Percentiles rank a stretch among this genome's conserved stretches.
phyloP scores from a whole-genome alignment of 345 rosid species.

The Eucalyptus pumila region DNA sequence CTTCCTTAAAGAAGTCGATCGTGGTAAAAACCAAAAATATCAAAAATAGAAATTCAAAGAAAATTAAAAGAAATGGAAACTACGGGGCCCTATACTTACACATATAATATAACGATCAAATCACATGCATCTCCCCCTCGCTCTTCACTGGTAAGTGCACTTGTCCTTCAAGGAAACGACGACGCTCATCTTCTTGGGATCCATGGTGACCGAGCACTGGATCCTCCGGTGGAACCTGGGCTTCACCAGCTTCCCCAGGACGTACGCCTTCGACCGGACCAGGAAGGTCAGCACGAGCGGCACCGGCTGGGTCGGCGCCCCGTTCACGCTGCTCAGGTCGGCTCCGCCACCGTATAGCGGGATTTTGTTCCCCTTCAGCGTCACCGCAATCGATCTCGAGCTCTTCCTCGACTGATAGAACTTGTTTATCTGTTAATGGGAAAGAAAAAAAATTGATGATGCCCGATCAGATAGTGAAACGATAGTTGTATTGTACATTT shows the following conservation, averaged over 20 bases:
- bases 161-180: slow-evolving; percentile 30
- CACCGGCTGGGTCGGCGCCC: slow-evolving; percentile 35
- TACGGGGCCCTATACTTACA: not conserved
- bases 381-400: slow-evolving; percentile 26
- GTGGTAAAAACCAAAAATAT: too few species aligned
- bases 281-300: slow-evolving; percentile 30
- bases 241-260: slow-evolving; percentile 44
- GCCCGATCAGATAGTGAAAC: not conserved
- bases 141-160: slow-evolving; percentile 24
- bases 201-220: slow-evolving; percentile 33
- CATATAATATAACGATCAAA: not conserved
- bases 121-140: not conserved
- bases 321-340: slow-evolving; percentile 31
- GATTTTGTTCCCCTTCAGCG: slow-evolving; percentile 20
- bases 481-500: not conserved
- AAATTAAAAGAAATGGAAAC: not conserved
- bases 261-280: slow-evolving; percentile 52
- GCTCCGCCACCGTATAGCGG: slow-evolving; percentile 68
- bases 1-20: not conserved
- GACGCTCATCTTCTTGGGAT: slow-evolving; percentile 34
- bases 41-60: not conserved
- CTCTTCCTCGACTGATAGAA: slow-evolving; percentile 65
- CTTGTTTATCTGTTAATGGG: slow-evolving; percentile 12
- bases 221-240: slow-evolving; percentile 44
- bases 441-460: not conserved